phyloP scores from a whole-genome alignment of 2,329 filamentous ascomycete species.

The Colletotrichum sp. region DNA sequence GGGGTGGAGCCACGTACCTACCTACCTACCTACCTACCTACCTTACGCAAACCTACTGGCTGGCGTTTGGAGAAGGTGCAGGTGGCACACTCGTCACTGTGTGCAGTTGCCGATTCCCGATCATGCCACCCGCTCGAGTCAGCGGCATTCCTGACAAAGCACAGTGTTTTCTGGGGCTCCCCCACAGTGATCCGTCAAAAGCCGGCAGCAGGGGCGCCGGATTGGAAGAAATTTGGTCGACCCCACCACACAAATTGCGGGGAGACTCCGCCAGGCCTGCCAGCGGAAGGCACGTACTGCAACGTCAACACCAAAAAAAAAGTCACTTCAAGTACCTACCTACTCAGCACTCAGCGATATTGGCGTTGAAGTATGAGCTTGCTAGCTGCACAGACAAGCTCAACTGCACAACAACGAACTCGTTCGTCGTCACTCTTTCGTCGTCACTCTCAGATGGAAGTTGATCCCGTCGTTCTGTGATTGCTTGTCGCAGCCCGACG shows the following conservation, averaged over 20 bases:
- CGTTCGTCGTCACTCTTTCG: neutral
- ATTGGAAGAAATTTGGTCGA: neutral
- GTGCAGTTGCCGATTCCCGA: neutral
- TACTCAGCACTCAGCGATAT: neutral
- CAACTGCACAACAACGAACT: neutral
- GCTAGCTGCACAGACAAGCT: neutral
- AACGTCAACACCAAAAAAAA: neutral
- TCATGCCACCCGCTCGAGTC: neutral
- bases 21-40: neutral
- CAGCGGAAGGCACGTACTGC: neutral
- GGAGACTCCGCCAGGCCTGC: slow-evolving; percentile 12
- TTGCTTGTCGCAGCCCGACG: neutral
- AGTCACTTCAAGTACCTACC: neutral
- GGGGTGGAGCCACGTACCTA: neutral
- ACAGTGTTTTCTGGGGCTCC: slow-evolving; percentile 4
- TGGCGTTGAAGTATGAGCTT: neutral
- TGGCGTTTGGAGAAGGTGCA: neutral
- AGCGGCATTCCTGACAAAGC: neutral
- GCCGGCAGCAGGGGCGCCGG: neutral
- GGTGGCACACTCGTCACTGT: neutral
- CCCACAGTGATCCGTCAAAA: neutral
- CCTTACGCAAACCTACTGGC: neutral
- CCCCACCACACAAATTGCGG: slow-evolving; percentile 10
- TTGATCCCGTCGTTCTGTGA: neutral
- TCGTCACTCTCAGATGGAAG: neutral